Base-by-base conservation (phyloP, 108 stramenopile species). In the Nannochloropsis gaditana region DNA sequence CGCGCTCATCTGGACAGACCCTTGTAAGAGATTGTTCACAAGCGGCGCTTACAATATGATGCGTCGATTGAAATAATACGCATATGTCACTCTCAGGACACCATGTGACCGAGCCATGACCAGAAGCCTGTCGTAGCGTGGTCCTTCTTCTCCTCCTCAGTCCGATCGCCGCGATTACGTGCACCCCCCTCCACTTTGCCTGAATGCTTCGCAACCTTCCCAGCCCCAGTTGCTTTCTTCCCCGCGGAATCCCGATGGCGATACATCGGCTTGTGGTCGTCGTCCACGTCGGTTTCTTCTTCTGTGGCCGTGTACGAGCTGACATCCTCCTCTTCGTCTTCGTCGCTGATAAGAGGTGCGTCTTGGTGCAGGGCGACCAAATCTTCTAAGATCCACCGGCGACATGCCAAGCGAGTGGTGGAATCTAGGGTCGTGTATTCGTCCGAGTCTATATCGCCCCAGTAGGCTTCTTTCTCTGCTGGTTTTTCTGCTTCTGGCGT, bases 81-180 rank as follows among this genome's bases (percentile, higher is more conserved):
- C 31, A 31, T 31, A 31, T 31, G 31, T 31, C 31, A 2, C 3
- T 73, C n/a, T n/a, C n/a, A 73, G n/a, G 59, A 73, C 59, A 73
- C 59, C 19, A 73, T 73, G n/a, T 73, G n/a, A n/a, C n/a, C n/a
- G n/a, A 73, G 59, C 59, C 59, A 73, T 15, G 59, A 73, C 59
- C 59, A 73, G 59, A 73, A 73, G 15, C 59, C 59, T 15, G 19
- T 73, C 19, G 15, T 73, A 15, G 59, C 59, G 19, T 73, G 59
- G 19, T 4, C 59, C 59, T 73, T 15, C 59, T 4, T 73, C 59
- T n/a, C 19, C 59, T 73, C 59, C n/a, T 73, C 59, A 15, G 19
- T 15, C 59, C 59, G 31, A 31, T 31, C 31, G 31, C 31, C 31
- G 1, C 31, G 31, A 31, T 31, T 31, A 31, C 31, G 31, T 31